Evolutionary conservation across 805 yeast genomes (phyloP).

Genomic region (Candida alai): DNA sequence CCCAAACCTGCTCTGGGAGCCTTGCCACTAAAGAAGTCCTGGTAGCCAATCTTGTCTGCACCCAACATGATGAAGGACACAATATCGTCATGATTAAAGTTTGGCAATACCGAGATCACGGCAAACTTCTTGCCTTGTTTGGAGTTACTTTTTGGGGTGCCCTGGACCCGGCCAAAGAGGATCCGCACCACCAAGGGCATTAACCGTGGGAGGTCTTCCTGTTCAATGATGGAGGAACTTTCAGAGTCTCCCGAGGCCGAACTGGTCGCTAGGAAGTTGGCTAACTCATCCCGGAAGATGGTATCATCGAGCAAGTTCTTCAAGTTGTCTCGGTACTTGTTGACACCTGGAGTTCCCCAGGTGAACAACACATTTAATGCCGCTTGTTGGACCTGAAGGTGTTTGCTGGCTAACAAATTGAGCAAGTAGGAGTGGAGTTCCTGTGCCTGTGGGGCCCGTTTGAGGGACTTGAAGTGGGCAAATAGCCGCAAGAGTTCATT

Average conservation of each 20-base stretch:
- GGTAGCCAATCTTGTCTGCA: conserved; percentile 47
- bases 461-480: conserved; percentile 60
- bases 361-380: conserved; percentile 70
- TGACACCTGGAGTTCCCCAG: conserved; percentile 53
- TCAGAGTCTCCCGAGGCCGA: too few relatives aligned
- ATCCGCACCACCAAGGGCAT: conserved; percentile 76
- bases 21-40: conserved; percentile 21
- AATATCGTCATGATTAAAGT: conserved; percentile 49
- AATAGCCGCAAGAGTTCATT: conserved; percentile 58
- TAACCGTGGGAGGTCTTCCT: conserved; percentile 52
- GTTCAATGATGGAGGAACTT: conserved; percentile 51
- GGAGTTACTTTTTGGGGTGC: conserved; percentile 60
- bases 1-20: conserved; percentile 8
- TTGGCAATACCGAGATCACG: conserved; percentile 60
- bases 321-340: conserved; percentile 70
- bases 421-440: conserved; percentile 53
- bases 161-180: conserved; percentile 82
- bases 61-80: conserved; percentile 61
- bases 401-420: conserved; percentile 57
- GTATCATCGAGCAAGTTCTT: conserved; percentile 76
- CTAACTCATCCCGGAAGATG: conserved; percentile 79
- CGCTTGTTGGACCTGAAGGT: conserved; percentile 58
- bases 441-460: conserved; percentile 47
- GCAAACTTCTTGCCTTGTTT: conserved; percentile 72
- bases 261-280: conserved; percentile 50